phyloP scores from a whole-genome alignment of 129 eudicot genomes.

The Flaveria ramosissima region DNA sequence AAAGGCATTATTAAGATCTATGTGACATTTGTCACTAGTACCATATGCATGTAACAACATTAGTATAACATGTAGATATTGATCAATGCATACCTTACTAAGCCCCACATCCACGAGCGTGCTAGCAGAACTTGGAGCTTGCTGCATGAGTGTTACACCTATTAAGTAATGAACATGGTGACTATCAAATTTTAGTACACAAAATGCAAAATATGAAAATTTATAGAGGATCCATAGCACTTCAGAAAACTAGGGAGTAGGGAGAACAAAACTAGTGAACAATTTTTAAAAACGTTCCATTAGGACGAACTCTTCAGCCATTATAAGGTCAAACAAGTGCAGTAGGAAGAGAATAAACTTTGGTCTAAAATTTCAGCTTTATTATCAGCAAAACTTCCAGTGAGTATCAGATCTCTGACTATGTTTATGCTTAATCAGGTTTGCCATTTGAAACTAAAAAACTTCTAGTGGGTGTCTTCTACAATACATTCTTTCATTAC shows the following conservation, averaged over 20 bases:
- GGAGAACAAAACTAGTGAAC: neutral
- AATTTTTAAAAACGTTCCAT: neutral
- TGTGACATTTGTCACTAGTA: conserved; percentile 23
- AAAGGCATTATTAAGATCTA: conserved; percentile 17
- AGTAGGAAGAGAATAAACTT: neutral
- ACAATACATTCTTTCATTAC: neutral
- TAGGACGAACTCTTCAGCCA: neutral
- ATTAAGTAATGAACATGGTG: conserved; percentile 12
- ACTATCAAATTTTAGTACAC: conserved; percentile 18
- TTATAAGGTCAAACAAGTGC: conserved; percentile 19
- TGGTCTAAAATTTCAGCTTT: neutral
- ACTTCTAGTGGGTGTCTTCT: neutral
- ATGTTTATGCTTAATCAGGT: neutral
- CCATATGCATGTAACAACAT: conserved; percentile 21
- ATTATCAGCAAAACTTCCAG: neutral
- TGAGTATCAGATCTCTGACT: neutral
- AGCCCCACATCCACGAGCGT: conserved; percentile 94
- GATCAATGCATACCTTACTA: conserved; percentile 57
- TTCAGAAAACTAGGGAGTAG: neutral
- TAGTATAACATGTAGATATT: neutral
- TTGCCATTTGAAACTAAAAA: neutral
- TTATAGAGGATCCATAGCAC: neutral
- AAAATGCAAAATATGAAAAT: conserved; percentile 8
- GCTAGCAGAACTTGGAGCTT: conserved; percentile 52
- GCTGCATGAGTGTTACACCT: conserved; percentile 71